Conservation (phyloP, 148 eudicot species). For the Rhododendron griersonianum region DNA sequence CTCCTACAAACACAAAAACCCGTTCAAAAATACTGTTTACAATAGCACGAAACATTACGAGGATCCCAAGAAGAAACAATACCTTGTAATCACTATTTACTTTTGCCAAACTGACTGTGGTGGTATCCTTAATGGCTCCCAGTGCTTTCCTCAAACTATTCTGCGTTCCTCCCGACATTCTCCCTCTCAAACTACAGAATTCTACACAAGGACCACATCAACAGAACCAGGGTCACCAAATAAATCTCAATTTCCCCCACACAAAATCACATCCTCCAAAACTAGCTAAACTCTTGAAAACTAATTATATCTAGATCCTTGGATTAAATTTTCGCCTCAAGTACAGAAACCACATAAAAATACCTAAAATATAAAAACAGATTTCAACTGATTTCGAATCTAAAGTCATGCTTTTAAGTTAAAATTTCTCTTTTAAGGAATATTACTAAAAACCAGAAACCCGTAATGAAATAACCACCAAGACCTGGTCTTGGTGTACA, state of each 20-base stretch:
- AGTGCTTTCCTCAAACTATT: constrained; percentile 80
- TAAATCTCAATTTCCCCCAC: constrained; percentile 2
- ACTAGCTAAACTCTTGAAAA: background rate
- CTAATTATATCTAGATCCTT: background rate
- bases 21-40: background rate
- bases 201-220: constrained; percentile 1
- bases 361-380: background rate
- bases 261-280: background rate
- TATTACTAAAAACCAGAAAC: background rate
- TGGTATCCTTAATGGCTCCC: constrained; percentile 88
- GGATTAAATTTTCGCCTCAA: background rate
- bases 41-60: background rate
- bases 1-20: constrained; percentile 39
- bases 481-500: background rate
- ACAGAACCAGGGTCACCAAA: background rate
- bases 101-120: constrained; percentile 92
- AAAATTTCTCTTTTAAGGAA: background rate
- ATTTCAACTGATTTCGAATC: background rate
- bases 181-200: constrained; percentile 20
- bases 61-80: constrained; percentile 2
- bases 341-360: background rate
- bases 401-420: background rate
- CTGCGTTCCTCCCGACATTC: constrained; percentile 77
- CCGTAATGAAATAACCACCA: background rate
- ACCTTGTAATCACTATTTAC: constrained; percentile 93